Conservation (phyloP, 331 rosid species). For the Telfairia occidentalis region DNA sequence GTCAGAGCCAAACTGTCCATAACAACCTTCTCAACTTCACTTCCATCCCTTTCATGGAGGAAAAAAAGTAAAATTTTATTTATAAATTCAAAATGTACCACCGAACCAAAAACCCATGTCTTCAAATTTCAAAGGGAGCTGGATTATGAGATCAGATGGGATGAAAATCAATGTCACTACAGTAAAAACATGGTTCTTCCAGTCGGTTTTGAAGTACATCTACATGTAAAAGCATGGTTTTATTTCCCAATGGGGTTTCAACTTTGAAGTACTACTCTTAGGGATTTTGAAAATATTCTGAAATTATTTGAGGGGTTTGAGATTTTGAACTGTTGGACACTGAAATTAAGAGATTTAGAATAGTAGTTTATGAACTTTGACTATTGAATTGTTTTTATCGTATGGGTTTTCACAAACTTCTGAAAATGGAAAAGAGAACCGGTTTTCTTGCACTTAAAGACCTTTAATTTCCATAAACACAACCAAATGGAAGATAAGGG, state of each 20-base stretch:
- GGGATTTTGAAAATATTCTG: too few species aligned
- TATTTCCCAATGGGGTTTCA: neutral
- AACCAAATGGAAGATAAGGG: neutral
- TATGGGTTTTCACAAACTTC: too few species aligned
- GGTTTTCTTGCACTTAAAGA: neutral
- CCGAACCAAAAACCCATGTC: neutral
- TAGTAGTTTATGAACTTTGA: too few species aligned
- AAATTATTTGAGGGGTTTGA: too few species aligned
- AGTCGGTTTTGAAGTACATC: neutral
- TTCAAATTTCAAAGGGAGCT: neutral
- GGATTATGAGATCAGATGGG: neutral
- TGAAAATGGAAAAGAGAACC: neutral
- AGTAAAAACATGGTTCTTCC: neutral
- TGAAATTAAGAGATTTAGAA: too few species aligned
- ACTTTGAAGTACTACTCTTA: too few species aligned
- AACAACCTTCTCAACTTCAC: neutral
- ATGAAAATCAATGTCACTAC: neutral
- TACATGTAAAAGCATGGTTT: neutral
- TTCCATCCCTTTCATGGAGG: constrained; percentile 7
- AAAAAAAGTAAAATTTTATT: neutral
- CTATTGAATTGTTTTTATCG: too few species aligned
- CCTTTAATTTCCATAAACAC: neutral
- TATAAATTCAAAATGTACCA: neutral
- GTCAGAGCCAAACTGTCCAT: constrained; percentile 2
- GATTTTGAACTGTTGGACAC: too few species aligned